These are phyloP conservation scores for Mycosphaerelloides madeirae DNA, from an alignment of 2,329 filamentous ascomycete genomes.

Conservation along the genomic window DNA sequence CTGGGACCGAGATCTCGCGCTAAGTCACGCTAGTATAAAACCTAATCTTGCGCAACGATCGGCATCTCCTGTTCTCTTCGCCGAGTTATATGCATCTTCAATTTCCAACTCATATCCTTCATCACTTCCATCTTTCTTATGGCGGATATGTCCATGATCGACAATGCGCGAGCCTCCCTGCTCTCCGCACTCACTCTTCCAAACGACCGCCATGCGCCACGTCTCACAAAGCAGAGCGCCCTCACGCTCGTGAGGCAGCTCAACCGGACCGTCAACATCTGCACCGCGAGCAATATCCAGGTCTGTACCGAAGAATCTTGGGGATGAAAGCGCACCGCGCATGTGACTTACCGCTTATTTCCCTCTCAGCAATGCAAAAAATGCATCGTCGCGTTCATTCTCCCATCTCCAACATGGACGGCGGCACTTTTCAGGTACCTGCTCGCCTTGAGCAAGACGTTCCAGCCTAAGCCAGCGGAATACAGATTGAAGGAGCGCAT, in stretches of 20 bases:
- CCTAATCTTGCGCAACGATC: too few relatives aligned
- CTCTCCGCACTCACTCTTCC: too few relatives aligned
- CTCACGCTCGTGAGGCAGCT: conserved; percentile 8
- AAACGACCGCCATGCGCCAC: too few relatives aligned
- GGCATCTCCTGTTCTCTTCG: too few relatives aligned
- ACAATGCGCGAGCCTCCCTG: too few relatives aligned
- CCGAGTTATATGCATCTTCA: too few relatives aligned
- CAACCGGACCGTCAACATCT: conserved; percentile 18
- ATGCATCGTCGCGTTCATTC: conserved; percentile 16
- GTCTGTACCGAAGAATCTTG: conserved; percentile 12
- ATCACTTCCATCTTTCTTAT: too few relatives aligned
- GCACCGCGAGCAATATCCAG: conserved; percentile 21
- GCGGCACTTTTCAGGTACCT: conserved; percentile 17
- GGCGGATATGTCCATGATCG: too few relatives aligned
- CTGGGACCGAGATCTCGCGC: too few relatives aligned
- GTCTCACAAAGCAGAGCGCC: background rate
- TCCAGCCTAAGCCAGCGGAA: conserved; percentile 7
- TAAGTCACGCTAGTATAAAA: too few relatives aligned
- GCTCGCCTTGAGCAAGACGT: conserved; percentile 12
- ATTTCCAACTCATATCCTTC: too few relatives aligned
- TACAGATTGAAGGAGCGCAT: background rate
- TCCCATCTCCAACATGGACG: conserved; percentile 9
- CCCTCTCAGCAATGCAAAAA: conserved; percentile 19
- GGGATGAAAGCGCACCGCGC: conserved; percentile 6
- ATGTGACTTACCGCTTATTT: conserved; percentile 10